Evolutionary conservation across 306 rosid genomes (phyloP).

Genomic region (Malus asiatica): DNA sequence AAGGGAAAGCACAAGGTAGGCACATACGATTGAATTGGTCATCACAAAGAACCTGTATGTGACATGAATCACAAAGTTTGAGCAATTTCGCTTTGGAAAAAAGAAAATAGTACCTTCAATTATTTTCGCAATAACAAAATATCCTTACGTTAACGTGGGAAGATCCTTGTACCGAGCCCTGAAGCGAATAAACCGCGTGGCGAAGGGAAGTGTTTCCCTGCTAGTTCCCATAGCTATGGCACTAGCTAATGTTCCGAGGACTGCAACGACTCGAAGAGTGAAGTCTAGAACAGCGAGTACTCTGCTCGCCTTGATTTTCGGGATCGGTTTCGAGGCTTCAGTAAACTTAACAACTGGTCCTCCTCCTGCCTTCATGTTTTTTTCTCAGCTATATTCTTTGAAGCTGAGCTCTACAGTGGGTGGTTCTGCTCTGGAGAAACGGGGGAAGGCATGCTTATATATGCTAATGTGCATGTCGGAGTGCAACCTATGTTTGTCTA

Average conservation of each 20-base stretch:
- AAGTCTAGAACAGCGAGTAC: constrained; percentile 18
- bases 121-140: background rate
- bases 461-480: background rate
- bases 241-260: constrained; percentile 18
- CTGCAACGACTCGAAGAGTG: constrained; percentile 13
- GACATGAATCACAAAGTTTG: background rate
- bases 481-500: background rate
- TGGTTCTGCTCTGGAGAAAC: background rate
- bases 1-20: constrained; percentile 51
- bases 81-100: background rate
- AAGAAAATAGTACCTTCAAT: background rate
- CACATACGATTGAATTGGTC: constrained; percentile 52
- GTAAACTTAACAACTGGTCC: background rate
- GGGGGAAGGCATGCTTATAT: background rate
- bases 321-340: background rate
- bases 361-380: constrained; percentile 7
- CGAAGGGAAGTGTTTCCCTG: constrained; percentile 15
- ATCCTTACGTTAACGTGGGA: constrained; percentile 45
- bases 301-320: background rate
- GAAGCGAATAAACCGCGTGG: constrained; percentile 12
- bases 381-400: background rate
- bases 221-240: constrained; percentile 27
- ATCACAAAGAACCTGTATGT: constrained; percentile 53
- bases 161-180: constrained; percentile 28
- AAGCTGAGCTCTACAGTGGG: background rate